Evolutionary conservation across 768 basidiomycete species (phyloP), one percentile per base, ranked within the genome.

Genomic region (Ramaria sp.): DNA sequence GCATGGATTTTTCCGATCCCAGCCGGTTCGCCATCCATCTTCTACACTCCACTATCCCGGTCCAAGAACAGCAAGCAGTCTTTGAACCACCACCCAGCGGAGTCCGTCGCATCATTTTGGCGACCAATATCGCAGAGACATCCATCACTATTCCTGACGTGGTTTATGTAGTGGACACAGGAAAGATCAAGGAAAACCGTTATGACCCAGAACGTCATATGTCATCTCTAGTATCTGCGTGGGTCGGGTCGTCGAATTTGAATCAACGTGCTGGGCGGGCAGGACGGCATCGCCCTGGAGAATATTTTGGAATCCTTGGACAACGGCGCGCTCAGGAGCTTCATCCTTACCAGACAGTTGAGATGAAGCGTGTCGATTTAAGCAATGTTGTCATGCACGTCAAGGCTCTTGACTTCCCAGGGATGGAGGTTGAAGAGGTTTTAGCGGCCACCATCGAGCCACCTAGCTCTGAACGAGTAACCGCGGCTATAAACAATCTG

Each of bases 321-420:
- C 76, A 76, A 57, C 69, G 72, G 13, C 82, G 84, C 53, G 79
- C 84, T 2, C 71, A 72, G 15, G 69, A 73, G 11, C 75, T 97
- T 48, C 76, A 81, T 52, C 78, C 88, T 27, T 85, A 95, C 65
- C 91, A 93, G 68, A 84, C 84, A 1, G 94, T 96, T 38, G 94
- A 96, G 73, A 97, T 97, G 92, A 91, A 91, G 67, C 79, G 92
- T 34, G 81, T 86, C 12, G 91, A 93, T 68, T 68, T 95, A 62
- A 88, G 83, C 63, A 91, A 92, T 65, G 86, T 94, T 48, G 91
- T 95, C 15, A 97, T 97, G 93, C 93, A 93, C 66, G 81, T 97
- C 68, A 96, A 95, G 65, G 92, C 92, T 9, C 78, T 96, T 37
- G 84, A 91, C 67, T 86, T 96, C 67, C 88, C 90, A 6, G 82